These are phyloP conservation scores for Cryptococcus amylolentus DNA, from an alignment of 1,284 basidiomycete species.

Conservation along the genomic window DNA sequence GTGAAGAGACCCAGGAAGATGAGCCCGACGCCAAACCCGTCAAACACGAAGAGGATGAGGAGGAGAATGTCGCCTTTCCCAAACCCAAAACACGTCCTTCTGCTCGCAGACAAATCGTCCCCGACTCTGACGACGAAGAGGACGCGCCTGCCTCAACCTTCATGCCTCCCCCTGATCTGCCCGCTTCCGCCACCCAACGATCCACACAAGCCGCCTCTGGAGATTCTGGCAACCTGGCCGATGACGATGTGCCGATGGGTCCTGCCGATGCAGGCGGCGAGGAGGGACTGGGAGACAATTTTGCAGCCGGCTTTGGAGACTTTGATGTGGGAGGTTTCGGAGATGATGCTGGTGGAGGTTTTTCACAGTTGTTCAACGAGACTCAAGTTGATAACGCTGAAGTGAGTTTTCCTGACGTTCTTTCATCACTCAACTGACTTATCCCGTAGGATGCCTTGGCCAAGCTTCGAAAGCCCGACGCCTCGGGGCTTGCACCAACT, in stretches of 20 bases:
- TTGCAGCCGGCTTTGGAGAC: not conserved
- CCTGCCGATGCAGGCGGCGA: not conserved
- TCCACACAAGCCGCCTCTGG: not conserved
- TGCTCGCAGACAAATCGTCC: conserved; percentile 7
- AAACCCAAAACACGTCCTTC: conserved; percentile 12
- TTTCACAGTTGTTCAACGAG: conserved; percentile 43
- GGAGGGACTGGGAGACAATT: not conserved
- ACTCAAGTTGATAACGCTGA: conserved; percentile 23
- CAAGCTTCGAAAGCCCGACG: conserved; percentile 21
- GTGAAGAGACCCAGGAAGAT: conserved; percentile 3
- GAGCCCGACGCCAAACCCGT: conserved; percentile 6
- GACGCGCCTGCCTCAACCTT: conserved; percentile 2
- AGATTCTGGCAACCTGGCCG: not conserved
- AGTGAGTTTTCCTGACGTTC: conserved; percentile 4
- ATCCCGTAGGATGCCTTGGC: conserved; percentile 30
- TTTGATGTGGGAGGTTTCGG: conserved; percentile 23
- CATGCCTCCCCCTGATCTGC: conserved; percentile 1
- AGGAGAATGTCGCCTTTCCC: conserved; percentile 11
- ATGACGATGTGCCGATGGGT: not conserved
- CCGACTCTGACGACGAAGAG: conserved; percentile 31
- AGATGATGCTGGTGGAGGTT: conserved; percentile 14
- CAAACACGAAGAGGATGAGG: conserved; percentile 6
- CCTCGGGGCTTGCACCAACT: conserved; percentile 20
- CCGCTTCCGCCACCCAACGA: not conserved
- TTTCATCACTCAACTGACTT: not conserved